Base-by-base conservation (phyloP, 2,329 filamentous ascomycete species). In the Alternaria arbusti region DNA sequence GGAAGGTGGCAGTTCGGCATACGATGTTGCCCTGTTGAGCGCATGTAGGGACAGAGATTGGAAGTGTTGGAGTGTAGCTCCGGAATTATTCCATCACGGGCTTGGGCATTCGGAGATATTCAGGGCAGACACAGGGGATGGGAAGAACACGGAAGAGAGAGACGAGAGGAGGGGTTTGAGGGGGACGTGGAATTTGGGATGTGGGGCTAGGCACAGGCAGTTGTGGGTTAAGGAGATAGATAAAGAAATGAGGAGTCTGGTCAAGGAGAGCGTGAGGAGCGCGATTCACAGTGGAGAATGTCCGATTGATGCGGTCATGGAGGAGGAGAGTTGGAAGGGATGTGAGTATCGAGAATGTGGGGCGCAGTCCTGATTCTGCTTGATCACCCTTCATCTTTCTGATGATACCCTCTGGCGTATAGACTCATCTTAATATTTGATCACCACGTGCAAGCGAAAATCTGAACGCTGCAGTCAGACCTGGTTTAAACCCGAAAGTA, bases 71-170 rank as follows among this genome's bases (percentile, higher is more conserved):
- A 79, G 70, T 20, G 74, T 77, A 4, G 75, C 72, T 25, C 80
- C 80, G 1, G 80, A 82, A 61, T 51, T 82, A n/a, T 81, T 82
- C 58, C 79, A 82, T 59, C 81, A 82, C 59, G 64, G 72, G 25
- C 68, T 74, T 17, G 74, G 67, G 7, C 59, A 54, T 23, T 78
- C 71, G 25, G 78, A 79, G 66, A 69, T 69, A 56, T 58, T 22
- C 13, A 51, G 49, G 44, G 63, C 60, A 12, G 63, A 67, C 23
- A 36, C 17, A 25, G 25, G 2, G 8, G 62, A 11, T 22, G 22
- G 20, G 50, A 10, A 46, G 45, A 61, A 46, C 13, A 49, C 13
- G 26, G 55, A 32, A 23, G 51, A 47, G 26, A 55, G n/a, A 1
- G 40, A 23, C 15, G 22, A 15, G 12, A 50, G 50, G 6, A 40